These are phyloP conservation scores for Penicillium fimorum DNA, from an alignment of 495 filamentous ascomycete genomes.

Conservation along the genomic window DNA sequence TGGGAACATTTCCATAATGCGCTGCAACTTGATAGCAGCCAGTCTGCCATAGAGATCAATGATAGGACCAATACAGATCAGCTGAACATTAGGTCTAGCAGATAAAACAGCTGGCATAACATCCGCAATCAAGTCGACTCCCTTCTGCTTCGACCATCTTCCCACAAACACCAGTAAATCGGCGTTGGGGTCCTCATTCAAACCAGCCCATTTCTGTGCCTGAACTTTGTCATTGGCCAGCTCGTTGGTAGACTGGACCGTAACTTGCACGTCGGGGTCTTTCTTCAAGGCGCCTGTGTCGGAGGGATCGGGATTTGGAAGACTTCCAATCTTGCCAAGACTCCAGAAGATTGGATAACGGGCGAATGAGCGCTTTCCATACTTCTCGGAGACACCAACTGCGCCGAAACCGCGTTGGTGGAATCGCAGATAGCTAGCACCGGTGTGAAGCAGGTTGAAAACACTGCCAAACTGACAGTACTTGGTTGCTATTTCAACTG, in stretches of 20 bases:
- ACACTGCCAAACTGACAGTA: conserved; percentile 71
- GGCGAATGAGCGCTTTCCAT: conserved; percentile 71
- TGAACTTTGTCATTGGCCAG: conserved; percentile 46
- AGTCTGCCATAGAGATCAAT: conserved; percentile 71
- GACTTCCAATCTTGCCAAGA: conserved; percentile 63
- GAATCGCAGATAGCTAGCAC: conserved; percentile 67
- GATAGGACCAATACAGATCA: conserved; percentile 63
- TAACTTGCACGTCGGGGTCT: conserved; percentile 32
- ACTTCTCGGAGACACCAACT: conserved; percentile 74
- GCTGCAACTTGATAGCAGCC: conserved; percentile 64
- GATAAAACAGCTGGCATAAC: conserved; percentile 63
- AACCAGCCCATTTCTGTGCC: conserved; percentile 66
- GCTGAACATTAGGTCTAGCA: conserved; percentile 57
- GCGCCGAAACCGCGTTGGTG: conserved; percentile 75
- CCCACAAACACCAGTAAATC: conserved; percentile 72
- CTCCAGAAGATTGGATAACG: conserved; percentile 80
- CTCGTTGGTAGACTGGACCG: conserved; percentile 47
- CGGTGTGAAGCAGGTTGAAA: conserved; percentile 70
- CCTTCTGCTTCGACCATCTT: conserved; percentile 70
- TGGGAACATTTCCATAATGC: conserved; percentile 63
- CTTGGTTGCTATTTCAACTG: conserved; percentile 42
- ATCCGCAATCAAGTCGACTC: conserved; percentile 68
- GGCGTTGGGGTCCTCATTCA: conserved; percentile 56
- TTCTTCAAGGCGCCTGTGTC: conserved; percentile 55
- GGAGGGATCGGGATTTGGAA: conserved; percentile 75